Conservation (phyloP, 1,139 yeast species). For the Yueomyces sp. region DNA sequence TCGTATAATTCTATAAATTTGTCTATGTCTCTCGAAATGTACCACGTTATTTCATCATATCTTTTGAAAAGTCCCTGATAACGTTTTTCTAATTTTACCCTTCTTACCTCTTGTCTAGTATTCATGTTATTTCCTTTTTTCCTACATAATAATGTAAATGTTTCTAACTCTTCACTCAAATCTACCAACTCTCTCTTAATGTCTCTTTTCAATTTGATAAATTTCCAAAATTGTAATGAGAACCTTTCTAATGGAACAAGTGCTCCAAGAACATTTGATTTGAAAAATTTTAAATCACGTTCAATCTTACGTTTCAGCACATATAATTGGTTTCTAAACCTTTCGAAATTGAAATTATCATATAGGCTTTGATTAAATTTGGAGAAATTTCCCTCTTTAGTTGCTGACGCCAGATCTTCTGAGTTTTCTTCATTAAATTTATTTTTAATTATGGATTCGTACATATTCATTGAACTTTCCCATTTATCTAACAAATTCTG, state of each 20-base stretch:
- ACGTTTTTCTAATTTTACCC: neutral
- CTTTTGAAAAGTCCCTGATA: neutral
- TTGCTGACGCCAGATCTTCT: neutral
- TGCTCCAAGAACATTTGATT: neutral
- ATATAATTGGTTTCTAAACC: neutral
- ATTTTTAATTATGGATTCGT: neutral
- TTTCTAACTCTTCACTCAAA: neutral
- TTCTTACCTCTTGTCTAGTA: neutral
- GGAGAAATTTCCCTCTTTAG: no score
- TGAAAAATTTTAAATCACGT: neutral
- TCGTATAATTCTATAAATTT: neutral
- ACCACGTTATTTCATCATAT: neutral
- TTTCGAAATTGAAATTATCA: neutral
- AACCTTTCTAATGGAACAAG: neutral
- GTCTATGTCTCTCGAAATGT: neutral
- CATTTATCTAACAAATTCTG: neutral
- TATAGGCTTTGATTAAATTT: neutral
- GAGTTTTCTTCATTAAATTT: neutral
- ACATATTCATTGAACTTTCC: neutral
- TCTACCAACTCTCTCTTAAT: neutral
- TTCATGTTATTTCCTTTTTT: neutral
- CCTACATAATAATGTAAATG: neutral
- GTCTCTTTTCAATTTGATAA: neutral
- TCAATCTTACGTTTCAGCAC: neutral
- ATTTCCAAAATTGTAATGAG: neutral